Evolutionary conservation across 352 stramenopile species (phyloP), one percentile per base, ranked within the genome.

Genomic region (Phytophthora sp.): DNA sequence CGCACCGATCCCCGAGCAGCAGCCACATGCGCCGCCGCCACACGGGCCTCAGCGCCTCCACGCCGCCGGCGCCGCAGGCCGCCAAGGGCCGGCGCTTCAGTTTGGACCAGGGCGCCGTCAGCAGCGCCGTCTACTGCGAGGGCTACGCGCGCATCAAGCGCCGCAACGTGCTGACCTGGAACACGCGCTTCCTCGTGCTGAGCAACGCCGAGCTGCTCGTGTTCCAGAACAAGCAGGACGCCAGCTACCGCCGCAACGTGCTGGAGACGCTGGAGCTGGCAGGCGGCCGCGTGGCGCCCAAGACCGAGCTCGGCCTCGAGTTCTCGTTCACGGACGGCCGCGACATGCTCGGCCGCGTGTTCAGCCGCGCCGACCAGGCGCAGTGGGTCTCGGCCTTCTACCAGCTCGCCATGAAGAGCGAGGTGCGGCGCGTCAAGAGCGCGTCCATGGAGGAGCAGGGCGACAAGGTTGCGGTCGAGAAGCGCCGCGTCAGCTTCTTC

Each of bases 361-460:
- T 88, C 39, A 82, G 69, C 43, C 76, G 79, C 28, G 72, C 60
- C 21, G 81, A 91, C 35, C 70, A 87, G 35, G 77, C 79, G 7
- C 65, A 75, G 23, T 91, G 81, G 81, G 68, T 88, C 58, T 87
- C 81, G 26, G 81, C 81, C 13, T 88, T 88, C 54, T 77, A 91
- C 32, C 78, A 82, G 1, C 62, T 91, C 32, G 70, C 72, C 15
- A 54, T 88, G 38, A 74, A 67, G 53, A 71, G 60, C 18, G 81
- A 85, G 5, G 65, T 66, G 38, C 69, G 72, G 8, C 66, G 54
- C 21, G 55, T 60, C 23, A 65, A 71, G 50, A 77, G 34, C 21
- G 54, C 54, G 3, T 69, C 66, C 9, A 66, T 73, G 38, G 58
- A 76, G n/a, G 60, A 62, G 21, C 63, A 71, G 44, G 59, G 62